Conservation (phyloP, 1,284 basidiomycete genomes). For the Ustilago xerochloae region DNA sequence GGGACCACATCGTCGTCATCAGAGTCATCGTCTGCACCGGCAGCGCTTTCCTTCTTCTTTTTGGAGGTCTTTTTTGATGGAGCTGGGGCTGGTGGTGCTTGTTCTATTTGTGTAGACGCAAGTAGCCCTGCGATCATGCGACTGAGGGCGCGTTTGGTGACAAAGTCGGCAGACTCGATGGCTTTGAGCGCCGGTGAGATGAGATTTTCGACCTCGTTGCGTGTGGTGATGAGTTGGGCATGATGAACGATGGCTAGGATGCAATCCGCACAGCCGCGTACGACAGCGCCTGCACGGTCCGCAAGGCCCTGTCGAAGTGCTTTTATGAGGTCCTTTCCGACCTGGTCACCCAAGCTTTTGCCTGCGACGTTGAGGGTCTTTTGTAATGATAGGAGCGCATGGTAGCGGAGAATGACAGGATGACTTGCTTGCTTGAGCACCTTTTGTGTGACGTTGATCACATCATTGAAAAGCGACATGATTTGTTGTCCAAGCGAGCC, state of each 20-base stretch:
- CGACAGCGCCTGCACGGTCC: conserved; percentile 87
- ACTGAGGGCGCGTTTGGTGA: conserved; percentile 82
- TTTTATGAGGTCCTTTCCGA: conserved; percentile 85
- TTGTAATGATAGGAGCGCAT: conserved; percentile 80
- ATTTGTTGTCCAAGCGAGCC: conserved; percentile 81
- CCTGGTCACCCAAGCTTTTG: conserved; percentile 82
- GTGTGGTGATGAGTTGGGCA: conserved; percentile 68
- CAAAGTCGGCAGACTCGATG: conserved; percentile 81
- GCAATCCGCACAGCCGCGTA: conserved; percentile 81
- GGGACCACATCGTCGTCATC: conserved; percentile 70
- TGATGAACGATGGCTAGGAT: conserved; percentile 65
- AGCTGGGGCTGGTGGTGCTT: conserved; percentile 69
- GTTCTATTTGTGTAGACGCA: conserved; percentile 83
- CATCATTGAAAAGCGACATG: conserved; percentile 93
- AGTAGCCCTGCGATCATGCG: conserved; percentile 85
- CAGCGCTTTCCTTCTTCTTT: conserved; percentile 71
- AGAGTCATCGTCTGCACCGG: conserved; percentile 68
- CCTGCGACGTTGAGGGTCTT: conserved; percentile 83
- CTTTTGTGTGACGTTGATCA: conserved; percentile 67
- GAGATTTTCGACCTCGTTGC: conserved; percentile 80
- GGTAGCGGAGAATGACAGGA: conserved; percentile 80
- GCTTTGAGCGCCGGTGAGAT: conserved; percentile 78
- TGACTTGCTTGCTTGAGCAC: conserved; percentile 43
- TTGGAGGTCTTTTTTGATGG: conserved; percentile 69
- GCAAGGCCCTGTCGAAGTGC: conserved; percentile 79